Conservation (phyloP, 139 green algal species). For the Chlorella sp. region DNA sequence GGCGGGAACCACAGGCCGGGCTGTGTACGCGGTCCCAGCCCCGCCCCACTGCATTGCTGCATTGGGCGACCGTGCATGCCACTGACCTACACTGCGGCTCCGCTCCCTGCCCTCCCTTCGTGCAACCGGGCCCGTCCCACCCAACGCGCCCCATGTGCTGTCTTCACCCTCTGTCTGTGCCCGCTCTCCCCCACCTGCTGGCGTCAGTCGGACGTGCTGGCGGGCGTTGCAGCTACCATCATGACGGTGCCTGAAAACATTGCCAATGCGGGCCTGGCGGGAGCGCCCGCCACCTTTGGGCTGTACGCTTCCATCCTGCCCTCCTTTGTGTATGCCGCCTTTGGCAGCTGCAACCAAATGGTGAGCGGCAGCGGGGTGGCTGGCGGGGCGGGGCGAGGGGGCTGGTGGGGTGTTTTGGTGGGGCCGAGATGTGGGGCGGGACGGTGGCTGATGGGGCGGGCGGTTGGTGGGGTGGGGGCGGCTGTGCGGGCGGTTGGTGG, state of each 20-base stretch:
- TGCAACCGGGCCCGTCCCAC: not conserved
- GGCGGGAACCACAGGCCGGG: too few species aligned
- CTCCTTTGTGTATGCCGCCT: not conserved
- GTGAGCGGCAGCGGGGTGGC: not conserved
- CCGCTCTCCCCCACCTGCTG: not conserved
- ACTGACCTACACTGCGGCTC: too few species aligned
- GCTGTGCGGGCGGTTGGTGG: too few species aligned
- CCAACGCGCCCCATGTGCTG: too few species aligned
- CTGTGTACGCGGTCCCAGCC: too few species aligned
- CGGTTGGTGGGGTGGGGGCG: too few species aligned
- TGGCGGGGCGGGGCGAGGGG: not conserved
- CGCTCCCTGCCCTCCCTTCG: not conserved
- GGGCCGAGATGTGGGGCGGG: not conserved
- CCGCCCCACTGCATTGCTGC: not conserved
- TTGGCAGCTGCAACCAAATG: not conserved
- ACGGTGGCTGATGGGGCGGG: too few species aligned
- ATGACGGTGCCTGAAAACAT: not conserved
- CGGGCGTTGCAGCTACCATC: not conserved
- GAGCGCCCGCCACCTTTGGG: not conserved
- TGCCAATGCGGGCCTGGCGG: not conserved
- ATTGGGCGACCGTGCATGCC: too few species aligned
- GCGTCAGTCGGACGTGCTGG: not conserved
- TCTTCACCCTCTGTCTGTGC: not conserved
- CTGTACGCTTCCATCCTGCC: not conserved
- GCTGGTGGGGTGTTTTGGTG: not conserved